These are phyloP conservation scores for Backusella tuberculispora DNA, from an alignment of 192 early-diverging fungal species.

Conservation along the genomic window DNA sequence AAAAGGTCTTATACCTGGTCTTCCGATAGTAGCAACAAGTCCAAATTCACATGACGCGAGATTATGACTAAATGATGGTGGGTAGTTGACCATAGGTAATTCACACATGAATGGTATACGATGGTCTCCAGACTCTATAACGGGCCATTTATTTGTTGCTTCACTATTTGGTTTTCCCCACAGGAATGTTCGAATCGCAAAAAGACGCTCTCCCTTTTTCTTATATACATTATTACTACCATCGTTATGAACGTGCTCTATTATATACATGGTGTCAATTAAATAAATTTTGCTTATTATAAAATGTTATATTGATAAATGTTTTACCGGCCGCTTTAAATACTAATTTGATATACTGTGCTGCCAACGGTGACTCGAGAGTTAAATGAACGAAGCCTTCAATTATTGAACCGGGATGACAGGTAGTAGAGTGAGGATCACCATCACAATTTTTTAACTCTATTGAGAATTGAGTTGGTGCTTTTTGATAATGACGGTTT, in stretches of 20 bases:
- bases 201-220: constrained; percentile 6
- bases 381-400: constrained; percentile 27
- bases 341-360: constrained; percentile 33
- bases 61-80: constrained; percentile 25
- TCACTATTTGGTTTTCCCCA: constrained; percentile 28
- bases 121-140: constrained; percentile 33
- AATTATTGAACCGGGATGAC: constrained; percentile 28
- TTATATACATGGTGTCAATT: not conserved
- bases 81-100: constrained; percentile 42
- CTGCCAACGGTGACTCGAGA: constrained; percentile 20
- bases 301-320: not conserved
- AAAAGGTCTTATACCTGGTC: constrained; percentile 26
- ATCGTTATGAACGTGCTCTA: not conserved
- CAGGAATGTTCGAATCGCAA: constrained; percentile 31
- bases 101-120: constrained; percentile 37
- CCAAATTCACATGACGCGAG: constrained; percentile 16
- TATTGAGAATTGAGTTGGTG: constrained; percentile 1
- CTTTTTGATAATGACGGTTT: constrained; percentile 11
- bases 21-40: constrained; percentile 19
- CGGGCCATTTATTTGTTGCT: constrained; percentile 24
- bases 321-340: constrained; percentile 34
- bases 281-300: not conserved
- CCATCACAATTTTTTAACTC: not conserved
- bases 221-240: constrained; percentile 12
- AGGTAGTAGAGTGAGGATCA: not conserved